phyloP scores from a whole-genome alignment of 1,284 basidiomycete species.

The Cutaneotrichosporon spelunceum region DNA sequence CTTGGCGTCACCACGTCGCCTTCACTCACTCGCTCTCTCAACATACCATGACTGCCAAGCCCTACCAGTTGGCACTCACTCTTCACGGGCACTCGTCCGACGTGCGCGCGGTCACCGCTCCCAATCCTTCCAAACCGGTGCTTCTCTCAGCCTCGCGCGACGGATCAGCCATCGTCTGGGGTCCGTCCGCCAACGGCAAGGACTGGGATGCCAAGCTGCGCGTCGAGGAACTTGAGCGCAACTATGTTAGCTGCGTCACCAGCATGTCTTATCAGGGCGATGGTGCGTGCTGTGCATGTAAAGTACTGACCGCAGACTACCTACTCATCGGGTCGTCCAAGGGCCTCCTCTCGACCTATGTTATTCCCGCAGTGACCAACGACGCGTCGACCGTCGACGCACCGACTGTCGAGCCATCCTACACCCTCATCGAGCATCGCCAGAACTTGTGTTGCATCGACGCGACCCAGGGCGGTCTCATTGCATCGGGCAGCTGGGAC shows the following conservation, averaged over 20 bases:
- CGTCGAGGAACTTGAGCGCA: slow-evolving; percentile 72
- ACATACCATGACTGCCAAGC: slow-evolving; percentile 15
- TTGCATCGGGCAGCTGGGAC: slow-evolving; percentile 98
- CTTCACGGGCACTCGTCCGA: slow-evolving; percentile 55
- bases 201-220: slow-evolving; percentile 70
- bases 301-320: slow-evolving; percentile 60
- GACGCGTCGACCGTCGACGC: slow-evolving; percentile 55
- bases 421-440: slow-evolving; percentile 80
- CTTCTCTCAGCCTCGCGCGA: slow-evolving; percentile 87
- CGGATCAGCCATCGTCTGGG: slow-evolving; percentile 81
- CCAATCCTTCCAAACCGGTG: slow-evolving; percentile 30
- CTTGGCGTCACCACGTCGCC: background rate
- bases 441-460: slow-evolving; percentile 88
- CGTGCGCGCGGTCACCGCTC: slow-evolving; percentile 39
- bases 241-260: slow-evolving; percentile 58
- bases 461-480: slow-evolving; percentile 63
- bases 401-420: slow-evolving; percentile 65
- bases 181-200: slow-evolving; percentile 57
- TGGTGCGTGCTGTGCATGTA: slow-evolving; percentile 29
- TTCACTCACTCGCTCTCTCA: background rate
- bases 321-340: slow-evolving; percentile 81
- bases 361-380: slow-evolving; percentile 31
- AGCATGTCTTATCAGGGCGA: slow-evolving; percentile 34
- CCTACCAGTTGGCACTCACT: slow-evolving; percentile 76
- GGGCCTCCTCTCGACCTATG: slow-evolving; percentile 74